These are phyloP conservation scores for Ogataea nitratoaversa DNA, from an alignment of 805 yeast genomes.

Conservation along the genomic window DNA sequence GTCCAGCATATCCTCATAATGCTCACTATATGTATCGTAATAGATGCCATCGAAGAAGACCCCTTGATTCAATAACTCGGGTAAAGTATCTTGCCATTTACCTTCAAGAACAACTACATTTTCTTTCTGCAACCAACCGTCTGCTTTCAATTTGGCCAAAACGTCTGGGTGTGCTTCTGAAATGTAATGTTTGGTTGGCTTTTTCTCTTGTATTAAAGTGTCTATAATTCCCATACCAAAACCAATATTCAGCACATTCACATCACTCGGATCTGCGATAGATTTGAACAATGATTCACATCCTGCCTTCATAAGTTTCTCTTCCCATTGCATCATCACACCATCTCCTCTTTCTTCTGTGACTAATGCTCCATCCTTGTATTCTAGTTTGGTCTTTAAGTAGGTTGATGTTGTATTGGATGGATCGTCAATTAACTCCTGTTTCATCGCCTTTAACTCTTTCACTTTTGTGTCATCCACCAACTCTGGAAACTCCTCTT, in stretches of 20 bases:
- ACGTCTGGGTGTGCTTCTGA: slow-evolving; percentile 96
- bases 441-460: slow-evolving; percentile 17
- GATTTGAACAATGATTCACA: slow-evolving; percentile 66
- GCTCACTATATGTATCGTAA: slow-evolving; percentile 92
- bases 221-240: slow-evolving; percentile 98
- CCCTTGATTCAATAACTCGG: slow-evolving; percentile 57
- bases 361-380: slow-evolving; percentile 61
- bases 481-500: slow-evolving; percentile 6
- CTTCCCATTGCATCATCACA: slow-evolving; percentile 98
- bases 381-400: slow-evolving; percentile 61
- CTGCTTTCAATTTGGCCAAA: slow-evolving; percentile 54
- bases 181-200: slow-evolving; percentile 74
- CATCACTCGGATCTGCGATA: slow-evolving; percentile 31
- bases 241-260: slow-evolving; percentile 75
- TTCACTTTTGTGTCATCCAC: slow-evolving; percentile 3
- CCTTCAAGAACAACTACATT: slow-evolving; percentile 78
- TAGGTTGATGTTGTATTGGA: slow-evolving; percentile 64
- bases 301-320: slow-evolving; percentile 73
- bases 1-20: slow-evolving; percentile 83
- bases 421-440: slow-evolving; percentile 41
- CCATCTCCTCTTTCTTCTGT: slow-evolving; percentile 79
- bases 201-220: slow-evolving; percentile 54
- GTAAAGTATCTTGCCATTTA: slow-evolving; percentile 86
- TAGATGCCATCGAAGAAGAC: slow-evolving; percentile 87
- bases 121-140: slow-evolving; percentile 79